Conservation (phyloP, 352 stramenopile genomes). For the Phytophthora aleatoria region DNA sequence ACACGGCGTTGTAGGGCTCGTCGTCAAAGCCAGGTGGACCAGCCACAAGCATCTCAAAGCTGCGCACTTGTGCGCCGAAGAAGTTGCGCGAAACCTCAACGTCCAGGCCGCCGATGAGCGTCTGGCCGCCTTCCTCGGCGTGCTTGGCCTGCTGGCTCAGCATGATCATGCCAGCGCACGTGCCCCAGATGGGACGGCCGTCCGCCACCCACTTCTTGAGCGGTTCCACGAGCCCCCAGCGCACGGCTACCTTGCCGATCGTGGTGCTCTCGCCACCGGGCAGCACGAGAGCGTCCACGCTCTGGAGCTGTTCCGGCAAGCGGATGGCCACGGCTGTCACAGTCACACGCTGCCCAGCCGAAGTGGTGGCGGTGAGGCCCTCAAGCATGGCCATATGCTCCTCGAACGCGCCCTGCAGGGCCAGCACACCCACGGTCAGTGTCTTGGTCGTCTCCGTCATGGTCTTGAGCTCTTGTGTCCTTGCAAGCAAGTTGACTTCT, state of each 20-base stretch:
- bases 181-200: constrained; percentile 93
- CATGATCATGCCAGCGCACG: constrained; percentile 98
- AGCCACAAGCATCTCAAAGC: constrained; percentile 69
- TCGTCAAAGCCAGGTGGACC: constrained; percentile 60
- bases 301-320: constrained; percentile 76
- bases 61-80: constrained; percentile 94
- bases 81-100: constrained; percentile 97
- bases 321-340: constrained; percentile 77
- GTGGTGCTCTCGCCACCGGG: constrained; percentile 96
- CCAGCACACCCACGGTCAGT: constrained; percentile 83
- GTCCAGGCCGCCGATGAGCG: constrained; percentile 94
- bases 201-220: constrained; percentile 80
- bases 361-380: constrained; percentile 34
- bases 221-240: constrained; percentile 78
- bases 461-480: constrained; percentile 3
- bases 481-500: constrained; percentile 8
- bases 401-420: constrained; percentile 91
- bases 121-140: constrained; percentile 91
- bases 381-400: constrained; percentile 91
- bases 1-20: constrained; percentile 93
- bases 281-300: constrained; percentile 92
- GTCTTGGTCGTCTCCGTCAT: constrained; percentile 27
- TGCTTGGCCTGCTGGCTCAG: constrained; percentile 84
- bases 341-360: constrained; percentile 32
- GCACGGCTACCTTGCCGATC: constrained; percentile 92